Base-by-base conservation (phyloP, 345 rosid genomes). In the Ceriops decandra region DNA sequence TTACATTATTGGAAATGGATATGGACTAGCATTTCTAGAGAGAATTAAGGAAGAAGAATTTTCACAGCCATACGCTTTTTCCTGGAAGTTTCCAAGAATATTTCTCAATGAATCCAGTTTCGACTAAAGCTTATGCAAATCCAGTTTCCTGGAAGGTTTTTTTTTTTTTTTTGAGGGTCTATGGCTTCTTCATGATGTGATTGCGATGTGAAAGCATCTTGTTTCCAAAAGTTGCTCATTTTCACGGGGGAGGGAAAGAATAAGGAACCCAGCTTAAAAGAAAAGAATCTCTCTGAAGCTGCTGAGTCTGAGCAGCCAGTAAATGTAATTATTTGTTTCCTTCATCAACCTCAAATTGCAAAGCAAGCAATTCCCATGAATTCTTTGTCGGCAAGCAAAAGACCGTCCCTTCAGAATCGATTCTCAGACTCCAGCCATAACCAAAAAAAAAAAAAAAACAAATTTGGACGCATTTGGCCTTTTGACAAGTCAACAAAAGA, bases 381-480 rank as follows among this genome's bases (percentile, higher is more conserved):
- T 65, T 46, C 72, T 62, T 60, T 8, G n/a, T 52, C 20, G 32
- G 16, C 31, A 61, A 60, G 71, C 72, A 73, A 67, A 60, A 30
- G 16, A 31, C 20, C 52, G 35, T 33, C 9, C 51, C 11, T 31
- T 2, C 58, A 52, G 35, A 30, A 2, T 60, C 67, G 36, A 38
- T 62, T 49, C 52, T 35, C 30, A 5, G 10, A 53, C 20, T 38
- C 31, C 21, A 33, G 30, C 35, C 63, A 47, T 5, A 21, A 33
- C 7, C 0, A 33, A 33, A 33, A 0, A 32, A 32, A 32, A 5
- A 5, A 32, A 51, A 52, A 66, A 66, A 20, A 36, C 64, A 27
- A 36, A n/a, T 52, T 26, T 35, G 35, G 67, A 60, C 56, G 2
- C 19, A 60, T 46, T 22, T 15, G 32, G 31, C 11, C 56, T 24